Evolutionary conservation across 257 asterid genomes (phyloP), one percentile per base, ranked within the genome.

Genomic region (Plantago major): DNA sequence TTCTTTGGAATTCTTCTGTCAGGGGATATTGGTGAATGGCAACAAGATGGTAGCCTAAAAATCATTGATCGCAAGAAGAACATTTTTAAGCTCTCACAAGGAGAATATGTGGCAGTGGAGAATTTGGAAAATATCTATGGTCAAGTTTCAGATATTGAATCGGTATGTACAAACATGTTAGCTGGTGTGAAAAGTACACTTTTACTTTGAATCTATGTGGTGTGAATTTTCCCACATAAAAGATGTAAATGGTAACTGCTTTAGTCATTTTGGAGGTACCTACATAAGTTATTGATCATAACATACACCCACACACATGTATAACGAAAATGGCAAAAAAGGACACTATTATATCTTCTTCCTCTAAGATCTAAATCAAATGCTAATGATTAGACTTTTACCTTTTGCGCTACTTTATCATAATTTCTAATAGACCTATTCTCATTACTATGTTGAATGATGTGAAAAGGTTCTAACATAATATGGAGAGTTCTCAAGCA

Each of bases 1-100:
- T 55, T 55, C 47, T 22, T 9, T 63, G 22, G 56, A 62, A 62
- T 56, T 70, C 17, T 62, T 46, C 62, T 64, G 55, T 62, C 79
- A 92, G 99, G 99, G 14, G 99, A 92, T 67, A 63, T 92, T 75
- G 99, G 97, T 49, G 89, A 89, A 72, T 92, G 99, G 99, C 95
- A 84, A 78, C 75, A 82, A 54, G 78, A 89, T 76, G 99, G 99
- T 48, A 79, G 91, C 79, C 71, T 92, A 83, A 89, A 89, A 79
- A 83, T 92, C 67, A 73, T 92, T 52, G 99, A 92, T 68, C 93
- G 99, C 37, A 92, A 89, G 84, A 92, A 92, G 82, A 92, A 92
- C 69, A 92, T 92, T 67, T 92, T 92, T 76, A 92, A 92, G 77
- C 95, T 92, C 59, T 89, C 99, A 19, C 99, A 92, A 73, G 99